Conservation (phyloP, 345 rosid genomes). For the Gossypium anomalum region DNA sequence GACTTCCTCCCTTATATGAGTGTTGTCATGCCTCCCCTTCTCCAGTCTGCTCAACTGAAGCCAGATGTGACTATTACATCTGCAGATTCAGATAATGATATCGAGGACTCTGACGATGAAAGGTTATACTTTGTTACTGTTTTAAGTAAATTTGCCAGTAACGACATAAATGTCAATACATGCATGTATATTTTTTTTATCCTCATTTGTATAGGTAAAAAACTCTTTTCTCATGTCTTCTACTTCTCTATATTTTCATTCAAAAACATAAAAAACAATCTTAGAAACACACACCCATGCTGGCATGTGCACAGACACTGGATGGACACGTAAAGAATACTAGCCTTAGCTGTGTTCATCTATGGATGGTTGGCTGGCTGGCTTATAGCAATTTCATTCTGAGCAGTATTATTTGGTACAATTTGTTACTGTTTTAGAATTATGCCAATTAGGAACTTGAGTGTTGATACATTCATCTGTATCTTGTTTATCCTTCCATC, state of each 20-base stretch:
- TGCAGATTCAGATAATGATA: constrained; percentile 92
- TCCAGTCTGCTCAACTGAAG: constrained; percentile 95
- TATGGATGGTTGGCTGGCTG: too few species aligned
- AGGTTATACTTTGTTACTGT: constrained; percentile 42
- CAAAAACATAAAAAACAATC: background rate
- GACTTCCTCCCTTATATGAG: constrained; percentile 98
- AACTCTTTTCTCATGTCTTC: background rate
- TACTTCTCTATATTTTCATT: background rate
- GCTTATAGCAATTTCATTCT: too few species aligned
- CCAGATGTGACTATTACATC: constrained; percentile 98
- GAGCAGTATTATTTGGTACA: background rate
- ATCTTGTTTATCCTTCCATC: background rate
- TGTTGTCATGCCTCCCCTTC: constrained; percentile 98
- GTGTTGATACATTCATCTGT: background rate
- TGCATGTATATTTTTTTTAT: background rate
- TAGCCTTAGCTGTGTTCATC: too few species aligned
- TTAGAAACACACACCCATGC: background rate
- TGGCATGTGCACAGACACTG: background rate
- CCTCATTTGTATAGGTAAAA: background rate
- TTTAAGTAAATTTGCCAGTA: background rate
- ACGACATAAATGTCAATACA: background rate
- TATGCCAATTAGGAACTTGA: background rate
- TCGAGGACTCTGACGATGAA: constrained; percentile 91
- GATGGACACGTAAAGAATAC: background rate
- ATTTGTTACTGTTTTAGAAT: background rate